Conservation (phyloP, 441 rosid genomes). For the Metrosideros polymorpha region DNA sequence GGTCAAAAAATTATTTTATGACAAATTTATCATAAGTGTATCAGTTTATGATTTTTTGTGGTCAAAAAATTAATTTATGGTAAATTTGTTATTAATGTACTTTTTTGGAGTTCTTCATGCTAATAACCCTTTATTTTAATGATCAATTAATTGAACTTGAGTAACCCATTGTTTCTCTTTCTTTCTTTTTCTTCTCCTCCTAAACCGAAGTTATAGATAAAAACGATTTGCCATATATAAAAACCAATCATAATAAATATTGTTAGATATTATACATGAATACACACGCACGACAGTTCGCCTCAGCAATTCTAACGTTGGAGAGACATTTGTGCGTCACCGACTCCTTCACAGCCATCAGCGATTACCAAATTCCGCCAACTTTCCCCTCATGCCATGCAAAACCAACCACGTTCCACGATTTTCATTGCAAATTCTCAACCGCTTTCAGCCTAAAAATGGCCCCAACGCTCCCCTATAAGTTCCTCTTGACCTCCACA, state of each 20-base stretch:
- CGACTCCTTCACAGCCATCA: background rate
- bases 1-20: too few species aligned
- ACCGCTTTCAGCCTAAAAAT: constrained; percentile 2
- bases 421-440: background rate
- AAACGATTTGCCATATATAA: background rate
- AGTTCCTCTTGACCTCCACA: background rate
- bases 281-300: background rate
- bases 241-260: background rate
- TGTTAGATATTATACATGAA: background rate
- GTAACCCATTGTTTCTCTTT: background rate
- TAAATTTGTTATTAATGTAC: too few species aligned
- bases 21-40: too few species aligned
- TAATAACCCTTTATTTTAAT: too few species aligned
- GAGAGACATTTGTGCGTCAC: background rate
- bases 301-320: constrained; percentile 4
- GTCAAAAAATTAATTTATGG: too few species aligned
- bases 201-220: background rate
- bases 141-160: background rate
- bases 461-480: background rate
- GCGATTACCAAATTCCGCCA: background rate
- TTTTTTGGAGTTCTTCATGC: too few species aligned
- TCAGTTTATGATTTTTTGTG: too few species aligned
- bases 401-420: constrained; percentile 3
- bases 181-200: background rate
- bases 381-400: constrained; percentile 9